Percentiles rank a stretch among this genome's conserved stretches.
These are phyloP conservation scores for Eucalyptus paniculata DNA, from an alignment of 345 rosid species.

Conservation along the genomic window DNA sequence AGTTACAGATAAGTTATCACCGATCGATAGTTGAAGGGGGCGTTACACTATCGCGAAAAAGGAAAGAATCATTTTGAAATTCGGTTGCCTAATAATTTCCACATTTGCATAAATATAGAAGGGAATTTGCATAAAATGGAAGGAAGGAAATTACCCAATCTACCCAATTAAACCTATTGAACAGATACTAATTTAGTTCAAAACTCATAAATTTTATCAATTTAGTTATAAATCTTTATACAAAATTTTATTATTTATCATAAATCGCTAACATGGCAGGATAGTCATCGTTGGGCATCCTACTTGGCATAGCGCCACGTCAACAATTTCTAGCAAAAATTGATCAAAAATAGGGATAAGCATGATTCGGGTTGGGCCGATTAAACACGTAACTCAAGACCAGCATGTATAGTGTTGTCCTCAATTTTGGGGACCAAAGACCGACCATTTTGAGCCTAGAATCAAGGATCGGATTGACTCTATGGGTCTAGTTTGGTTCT, in stretches of 20 bases:
- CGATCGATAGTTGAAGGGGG: not conserved
- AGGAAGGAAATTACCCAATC: not conserved
- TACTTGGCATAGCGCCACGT: rapidly evolving
- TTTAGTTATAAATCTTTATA: rapidly evolving
- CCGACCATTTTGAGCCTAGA: too few species aligned
- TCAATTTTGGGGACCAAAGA: too few species aligned
- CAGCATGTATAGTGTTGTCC: too few species aligned
- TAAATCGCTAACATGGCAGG: rapidly evolving
- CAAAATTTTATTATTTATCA: not conserved
- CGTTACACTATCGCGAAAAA: not conserved
- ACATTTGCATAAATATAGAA: not conserved
- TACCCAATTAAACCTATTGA: not conserved
- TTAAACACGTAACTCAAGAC: too few species aligned
- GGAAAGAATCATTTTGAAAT: not conserved
- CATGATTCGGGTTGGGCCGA: rapidly evolving
- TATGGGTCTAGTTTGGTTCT: rapidly evolving
- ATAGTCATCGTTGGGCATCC: not conserved
- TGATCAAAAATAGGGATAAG: too few species aligned
- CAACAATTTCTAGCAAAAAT: not conserved
- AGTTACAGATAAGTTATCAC: not conserved
- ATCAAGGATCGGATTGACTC: rapidly evolving
- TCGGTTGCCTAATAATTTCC: not conserved
- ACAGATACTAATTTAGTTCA: rapidly evolving
- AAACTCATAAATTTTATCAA: not conserved
- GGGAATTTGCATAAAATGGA: not conserved